phyloP scores from a whole-genome alignment of 345 rosid genomes.

The Citropsis articulata region DNA sequence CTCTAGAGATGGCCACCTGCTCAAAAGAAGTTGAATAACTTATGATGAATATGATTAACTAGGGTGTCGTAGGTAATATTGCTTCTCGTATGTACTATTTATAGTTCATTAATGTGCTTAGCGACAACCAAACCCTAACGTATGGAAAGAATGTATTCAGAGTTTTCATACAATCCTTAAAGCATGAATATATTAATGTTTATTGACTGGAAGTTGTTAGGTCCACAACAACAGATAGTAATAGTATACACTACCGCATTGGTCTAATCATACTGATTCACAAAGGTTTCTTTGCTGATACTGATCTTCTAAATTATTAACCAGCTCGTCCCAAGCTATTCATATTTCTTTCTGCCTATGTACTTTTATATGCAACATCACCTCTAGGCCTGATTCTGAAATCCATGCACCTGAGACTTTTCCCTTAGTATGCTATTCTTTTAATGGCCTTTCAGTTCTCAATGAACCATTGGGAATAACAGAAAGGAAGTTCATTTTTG shows the following conservation, averaged over 20 bases:
- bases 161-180: neutral
- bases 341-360: neutral
- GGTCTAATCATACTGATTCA: neutral
- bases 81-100: neutral
- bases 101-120: neutral
- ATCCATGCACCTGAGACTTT: neutral
- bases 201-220: neutral
- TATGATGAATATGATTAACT: slow-evolving; percentile 12
- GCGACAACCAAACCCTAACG: neutral
- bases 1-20: slow-evolving; percentile 85
- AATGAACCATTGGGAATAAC: slow-evolving; percentile 1
- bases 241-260: neutral
- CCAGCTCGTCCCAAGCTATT: neutral
- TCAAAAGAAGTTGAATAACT: slow-evolving; percentile 19
- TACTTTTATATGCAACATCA: neutral
- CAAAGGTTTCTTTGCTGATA: neutral
- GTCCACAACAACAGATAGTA: neutral
- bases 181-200: neutral
- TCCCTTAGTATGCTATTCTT: neutral
- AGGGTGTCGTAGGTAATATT: neutral
- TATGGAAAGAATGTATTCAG: neutral
- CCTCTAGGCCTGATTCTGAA: neutral
- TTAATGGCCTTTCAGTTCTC: neutral
- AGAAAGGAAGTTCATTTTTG: neutral
- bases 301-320: neutral